Evolutionary conservation across 2,329 filamentous ascomycete species (phyloP).

Genomic region (Grosmannia huntii): DNA sequence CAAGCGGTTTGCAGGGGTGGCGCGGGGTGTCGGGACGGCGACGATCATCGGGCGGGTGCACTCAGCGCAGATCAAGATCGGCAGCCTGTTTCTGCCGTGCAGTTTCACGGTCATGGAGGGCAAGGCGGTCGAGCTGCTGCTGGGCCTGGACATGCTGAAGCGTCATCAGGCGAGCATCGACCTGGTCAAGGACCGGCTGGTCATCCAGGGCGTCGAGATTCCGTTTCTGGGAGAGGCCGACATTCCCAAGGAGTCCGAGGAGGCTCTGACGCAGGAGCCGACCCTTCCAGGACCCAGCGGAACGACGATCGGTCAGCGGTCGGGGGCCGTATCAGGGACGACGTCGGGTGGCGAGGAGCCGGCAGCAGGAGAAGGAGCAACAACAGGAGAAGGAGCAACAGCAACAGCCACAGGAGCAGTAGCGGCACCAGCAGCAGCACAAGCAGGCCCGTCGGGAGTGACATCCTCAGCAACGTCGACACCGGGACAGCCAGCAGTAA

Average conservation of each 20-base stretch:
- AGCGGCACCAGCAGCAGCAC: neutral
- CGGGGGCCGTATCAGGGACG: constrained; percentile 59
- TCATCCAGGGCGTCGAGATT: constrained; percentile 81
- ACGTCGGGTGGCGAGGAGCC: neutral
- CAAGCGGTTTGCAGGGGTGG: constrained; percentile 80
- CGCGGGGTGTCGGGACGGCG: constrained; percentile 86
- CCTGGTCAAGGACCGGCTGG: constrained; percentile 66
- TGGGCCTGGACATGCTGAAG: constrained; percentile 95
- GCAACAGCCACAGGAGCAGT: too few relatives aligned
- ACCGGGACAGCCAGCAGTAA: neutral
- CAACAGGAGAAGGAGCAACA: too few relatives aligned
- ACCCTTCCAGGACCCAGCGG: constrained; percentile 75
- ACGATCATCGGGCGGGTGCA: constrained; percentile 92
- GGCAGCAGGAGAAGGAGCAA: too few relatives aligned
- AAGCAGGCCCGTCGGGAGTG: neutral
- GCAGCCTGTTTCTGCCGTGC: constrained; percentile 73
- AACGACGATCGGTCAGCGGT: constrained; percentile 73
- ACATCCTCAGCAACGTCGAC: neutral
- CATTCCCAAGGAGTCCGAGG: constrained; percentile 74
- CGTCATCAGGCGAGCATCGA: constrained; percentile 90
- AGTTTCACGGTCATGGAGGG: constrained; percentile 99
- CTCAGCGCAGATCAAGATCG: constrained; percentile 88
- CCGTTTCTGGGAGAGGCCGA: constrained; percentile 86
- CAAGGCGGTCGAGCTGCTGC: constrained; percentile 83
- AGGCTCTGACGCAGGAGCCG: constrained; percentile 63